Evolutionary conservation across 805 yeast species (phyloP).

Genomic region (Wickerhamiella allomyrinae): DNA sequence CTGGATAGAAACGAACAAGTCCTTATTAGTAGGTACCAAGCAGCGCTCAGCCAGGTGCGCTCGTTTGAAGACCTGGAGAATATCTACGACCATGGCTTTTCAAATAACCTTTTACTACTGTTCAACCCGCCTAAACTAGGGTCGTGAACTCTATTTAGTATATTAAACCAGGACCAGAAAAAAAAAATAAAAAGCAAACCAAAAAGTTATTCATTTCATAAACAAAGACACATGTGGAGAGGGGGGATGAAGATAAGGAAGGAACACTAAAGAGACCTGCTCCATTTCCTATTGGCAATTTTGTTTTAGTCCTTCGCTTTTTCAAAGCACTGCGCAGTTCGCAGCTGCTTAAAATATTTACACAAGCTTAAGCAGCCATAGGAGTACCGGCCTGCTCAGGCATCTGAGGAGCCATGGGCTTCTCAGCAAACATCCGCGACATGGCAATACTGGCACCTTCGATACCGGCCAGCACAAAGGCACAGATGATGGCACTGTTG

Average conservation of each 20-base stretch:
- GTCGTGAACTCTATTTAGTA: too few relatives aligned
- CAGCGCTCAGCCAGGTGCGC: conserved; percentile 16
- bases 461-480: conserved; percentile 86
- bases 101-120: conserved; percentile 13
- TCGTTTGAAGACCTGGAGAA: conserved; percentile 24
- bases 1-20: conserved; percentile 20
- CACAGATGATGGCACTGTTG: conserved; percentile 95
- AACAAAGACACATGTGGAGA: too few relatives aligned
- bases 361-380: conserved; percentile 4
- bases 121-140: not conserved
- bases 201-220: too few relatives aligned
- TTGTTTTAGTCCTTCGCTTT: too few relatives aligned
- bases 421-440: conserved; percentile 73
- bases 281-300: too few relatives aligned
- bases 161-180: too few relatives aligned
- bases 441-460: conserved; percentile 98
- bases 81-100: conserved; percentile 27
- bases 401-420: conserved; percentile 33
- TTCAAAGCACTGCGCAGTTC: too few relatives aligned
- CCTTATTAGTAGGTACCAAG: conserved; percentile 14
- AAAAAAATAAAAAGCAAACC: too few relatives aligned
- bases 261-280: too few relatives aligned
- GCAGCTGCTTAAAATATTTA: too few relatives aligned
- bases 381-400: conserved; percentile 16
- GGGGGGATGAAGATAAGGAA: too few relatives aligned